These are phyloP conservation scores for Chaetomiaceae sp. DNA, from an alignment of 2,329 filamentous ascomycete genomes.

Conservation along the genomic window DNA sequence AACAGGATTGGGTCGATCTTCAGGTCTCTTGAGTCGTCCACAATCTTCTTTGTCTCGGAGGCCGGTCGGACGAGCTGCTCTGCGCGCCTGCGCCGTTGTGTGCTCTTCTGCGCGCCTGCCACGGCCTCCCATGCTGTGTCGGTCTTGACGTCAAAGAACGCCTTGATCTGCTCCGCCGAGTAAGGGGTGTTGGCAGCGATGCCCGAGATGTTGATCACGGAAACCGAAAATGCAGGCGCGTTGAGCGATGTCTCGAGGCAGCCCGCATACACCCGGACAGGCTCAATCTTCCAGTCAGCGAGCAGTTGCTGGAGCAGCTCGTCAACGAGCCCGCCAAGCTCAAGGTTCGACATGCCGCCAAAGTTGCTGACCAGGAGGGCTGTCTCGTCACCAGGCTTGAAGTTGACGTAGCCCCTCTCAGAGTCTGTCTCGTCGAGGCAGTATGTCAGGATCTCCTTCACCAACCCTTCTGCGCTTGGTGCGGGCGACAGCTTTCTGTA, in stretches of 20 bases:
- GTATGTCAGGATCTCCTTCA: constrained; percentile 55
- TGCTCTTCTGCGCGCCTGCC: constrained; percentile 40
- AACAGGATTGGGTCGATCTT: constrained; percentile 49
- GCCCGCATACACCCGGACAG: constrained; percentile 54
- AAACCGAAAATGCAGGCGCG: constrained; percentile 65
- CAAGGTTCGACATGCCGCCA: constrained; percentile 53
- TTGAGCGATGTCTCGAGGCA: constrained; percentile 69
- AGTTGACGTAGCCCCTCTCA: constrained; percentile 46
- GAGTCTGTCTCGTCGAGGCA: constrained; percentile 54
- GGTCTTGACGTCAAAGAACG: constrained; percentile 60
- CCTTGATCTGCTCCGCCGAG: constrained; percentile 50
- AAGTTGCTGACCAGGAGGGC: constrained; percentile 56
- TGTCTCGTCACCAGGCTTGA: constrained; percentile 42
- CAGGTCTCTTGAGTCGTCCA: constrained; percentile 39
- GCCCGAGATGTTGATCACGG: constrained; percentile 55
- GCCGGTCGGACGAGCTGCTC: constrained; percentile 41
- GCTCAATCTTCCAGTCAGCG: constrained; percentile 43
- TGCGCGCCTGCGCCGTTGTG: constrained; percentile 36
- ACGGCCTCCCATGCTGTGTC: constrained; percentile 53
- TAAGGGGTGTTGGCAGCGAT: constrained; percentile 42
- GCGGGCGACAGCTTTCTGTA: constrained; percentile 51
- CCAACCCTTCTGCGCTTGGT: constrained; percentile 44
- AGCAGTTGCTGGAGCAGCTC: constrained; percentile 49
- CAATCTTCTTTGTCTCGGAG: constrained; percentile 31
- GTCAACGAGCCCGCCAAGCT: constrained; percentile 50